Evolutionary conservation across 2,329 filamentous ascomycete species (phyloP), one percentile per base, ranked within the genome.

Genomic region (Magnaporthales sp.): DNA sequence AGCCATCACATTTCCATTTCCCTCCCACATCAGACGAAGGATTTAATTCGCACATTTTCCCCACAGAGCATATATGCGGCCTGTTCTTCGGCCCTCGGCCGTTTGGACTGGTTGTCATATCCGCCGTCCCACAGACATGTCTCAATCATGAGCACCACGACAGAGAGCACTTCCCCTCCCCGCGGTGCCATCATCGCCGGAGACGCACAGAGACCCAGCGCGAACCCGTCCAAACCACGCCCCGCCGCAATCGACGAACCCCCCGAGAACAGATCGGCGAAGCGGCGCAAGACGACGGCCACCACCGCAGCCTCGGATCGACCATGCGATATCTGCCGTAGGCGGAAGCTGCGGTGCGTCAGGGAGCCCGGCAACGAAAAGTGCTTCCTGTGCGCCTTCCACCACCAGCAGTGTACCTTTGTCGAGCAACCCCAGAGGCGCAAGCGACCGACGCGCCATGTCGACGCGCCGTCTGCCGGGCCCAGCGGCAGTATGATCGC

Each of bases 331-430:
- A 86, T 85, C 66, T 90, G 87, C 74, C 82, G 87, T 68, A 81
- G 85, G 72, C 83, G 87, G 70, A 90, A 90, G 78, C 86, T 83
- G 70, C 84, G 86, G 71, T 90, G 87, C 73, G 87, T 89, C 63
- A 83, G 87, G 71, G 83, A 88, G 73, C 84, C 87, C 65, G 83
- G 80, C 67, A 81, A 82, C 70, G 79, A 81, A 60, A 80, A 84
- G 70, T 90, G 87, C 73, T 85, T 89, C 63, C 78, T 89, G 67
- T 90, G 87, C 75, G 83, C 84, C 69, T 89, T 89, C 74, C 86
- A 89, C 76, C 85, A 86, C 74, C 86, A 89, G 72, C 84, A 86
- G 69, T 89, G 87, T 75, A 89, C 87, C 27, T 90, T 88, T 73
- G 79, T 88, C 38, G 83, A 87, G 72, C 83, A 81, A 70, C 84